A percentile compares a stretch with the other conserved stretches of the same genome.
Conservation (phyloP, 768 basidiomycete genomes). For the Tylopilus rubrobrunneus region DNA sequence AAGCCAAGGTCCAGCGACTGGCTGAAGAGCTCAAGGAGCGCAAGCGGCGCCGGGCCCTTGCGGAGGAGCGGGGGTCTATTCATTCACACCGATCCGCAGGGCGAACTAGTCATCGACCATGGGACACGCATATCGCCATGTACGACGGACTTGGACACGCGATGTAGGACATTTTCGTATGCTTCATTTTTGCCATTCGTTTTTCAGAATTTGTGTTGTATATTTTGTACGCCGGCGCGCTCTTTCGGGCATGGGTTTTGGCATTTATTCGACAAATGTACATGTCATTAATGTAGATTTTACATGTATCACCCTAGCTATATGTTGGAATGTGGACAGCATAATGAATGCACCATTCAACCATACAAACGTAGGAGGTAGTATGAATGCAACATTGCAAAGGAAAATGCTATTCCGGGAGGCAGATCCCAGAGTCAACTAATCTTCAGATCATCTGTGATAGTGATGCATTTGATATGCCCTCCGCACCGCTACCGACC, state of each 20-base stretch:
- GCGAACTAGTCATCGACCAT: slow-evolving; percentile 15
- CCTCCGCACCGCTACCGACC: neutral
- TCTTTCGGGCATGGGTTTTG: slow-evolving; percentile 13
- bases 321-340: slow-evolving; percentile 8
- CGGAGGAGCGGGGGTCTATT: slow-evolving; percentile 30
- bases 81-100: slow-evolving; percentile 25
- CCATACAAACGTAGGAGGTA: neutral
- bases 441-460: neutral
- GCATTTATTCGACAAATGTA: slow-evolving; percentile 11
- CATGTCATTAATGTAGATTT: slow-evolving; percentile 28
- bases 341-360: slow-evolving; percentile 5
- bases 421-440: neutral
- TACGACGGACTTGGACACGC: slow-evolving; percentile 28
- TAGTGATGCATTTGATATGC: neutral
- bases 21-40: slow-evolving; percentile 43
- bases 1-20: slow-evolving; percentile 38
- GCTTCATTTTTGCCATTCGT: slow-evolving; percentile 16
- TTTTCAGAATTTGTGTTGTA: slow-evolving; percentile 15
- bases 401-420: neutral
- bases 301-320: slow-evolving; percentile 23
- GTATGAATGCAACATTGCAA: neutral
- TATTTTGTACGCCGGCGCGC: neutral
- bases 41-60: slow-evolving; percentile 29
- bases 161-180: slow-evolving; percentile 13
- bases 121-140: slow-evolving; percentile 29